A percentile compares a stretch with the other conserved stretches of the same genome.
Conservation (phyloP, 257 asterid genomes). For the Knoxia roxburghii region DNA sequence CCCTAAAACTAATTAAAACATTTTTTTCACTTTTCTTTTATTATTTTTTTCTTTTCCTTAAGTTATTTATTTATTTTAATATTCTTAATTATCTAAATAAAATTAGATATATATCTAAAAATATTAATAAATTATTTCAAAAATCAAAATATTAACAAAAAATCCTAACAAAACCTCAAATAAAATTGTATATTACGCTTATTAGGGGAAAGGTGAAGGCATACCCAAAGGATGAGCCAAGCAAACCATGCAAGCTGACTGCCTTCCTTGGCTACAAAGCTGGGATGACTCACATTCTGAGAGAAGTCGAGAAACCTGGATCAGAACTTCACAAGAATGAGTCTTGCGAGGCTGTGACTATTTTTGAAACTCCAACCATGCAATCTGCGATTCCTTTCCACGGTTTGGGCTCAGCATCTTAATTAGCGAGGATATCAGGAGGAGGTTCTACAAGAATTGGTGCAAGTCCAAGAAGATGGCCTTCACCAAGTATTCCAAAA, state of each 20-base stretch:
- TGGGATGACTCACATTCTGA: conserved; percentile 95
- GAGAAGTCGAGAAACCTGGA: conserved; percentile 93
- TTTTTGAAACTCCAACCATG: conserved; percentile 84
- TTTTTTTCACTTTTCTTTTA: too few relatives aligned
- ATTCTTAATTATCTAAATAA: too few relatives aligned
- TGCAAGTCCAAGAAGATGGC: conserved; percentile 87
- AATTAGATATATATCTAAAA: too few relatives aligned
- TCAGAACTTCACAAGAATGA: conserved; percentile 96
- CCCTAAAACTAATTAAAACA: too few relatives aligned
- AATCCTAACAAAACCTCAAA: too few relatives aligned
- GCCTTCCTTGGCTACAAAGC: conserved; percentile 94
- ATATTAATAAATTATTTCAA: too few relatives aligned
- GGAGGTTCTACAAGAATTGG: conserved; percentile 91
- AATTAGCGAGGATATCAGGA: conserved; percentile 73
- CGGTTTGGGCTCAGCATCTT: conserved; percentile 94
- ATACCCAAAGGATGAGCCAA: conserved; percentile 81
- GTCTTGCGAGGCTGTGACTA: conserved; percentile 87
- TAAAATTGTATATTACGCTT: too few relatives aligned
- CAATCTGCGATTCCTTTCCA: conserved; percentile 74
- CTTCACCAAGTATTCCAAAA: conserved; percentile 65
- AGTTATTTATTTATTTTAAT: too few relatives aligned
- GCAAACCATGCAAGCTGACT: conserved; percentile 67
- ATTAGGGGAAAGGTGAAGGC: too few relatives aligned
- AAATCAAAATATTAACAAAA: too few relatives aligned
- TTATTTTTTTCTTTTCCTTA: too few relatives aligned